Conservation (phyloP, 371 early-diverging fungal genomes). For the Actinomortierella ambigua region DNA sequence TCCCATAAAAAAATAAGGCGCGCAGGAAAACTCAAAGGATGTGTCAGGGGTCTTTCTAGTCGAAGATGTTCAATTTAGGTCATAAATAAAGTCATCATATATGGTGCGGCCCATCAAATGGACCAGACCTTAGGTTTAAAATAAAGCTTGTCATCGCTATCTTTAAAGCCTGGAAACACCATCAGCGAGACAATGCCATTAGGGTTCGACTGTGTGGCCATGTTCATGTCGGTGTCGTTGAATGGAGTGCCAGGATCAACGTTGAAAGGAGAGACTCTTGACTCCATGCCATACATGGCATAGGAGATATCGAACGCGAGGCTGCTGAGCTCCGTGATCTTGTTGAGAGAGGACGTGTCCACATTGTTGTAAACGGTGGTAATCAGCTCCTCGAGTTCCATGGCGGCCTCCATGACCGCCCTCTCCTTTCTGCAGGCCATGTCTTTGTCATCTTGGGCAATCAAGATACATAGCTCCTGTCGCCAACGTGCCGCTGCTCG, state of each 20-base stretch:
- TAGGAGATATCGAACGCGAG: conserved; percentile 22
- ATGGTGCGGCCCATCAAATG: too few species aligned
- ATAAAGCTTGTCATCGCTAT: background rate
- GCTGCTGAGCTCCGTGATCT: conserved; percentile 9
- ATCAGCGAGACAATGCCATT: conserved; percentile 14
- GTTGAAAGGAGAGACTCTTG: conserved; percentile 5
- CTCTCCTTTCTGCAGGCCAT: background rate
- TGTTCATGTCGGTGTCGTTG: conserved; percentile 11
- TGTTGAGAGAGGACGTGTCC: conserved; percentile 3
- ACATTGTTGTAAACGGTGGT: conserved; percentile 8
- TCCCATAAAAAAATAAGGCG: too few species aligned
- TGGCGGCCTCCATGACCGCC: background rate
- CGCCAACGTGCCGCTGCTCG: conserved; percentile 19
- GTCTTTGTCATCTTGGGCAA: conserved; percentile 3
- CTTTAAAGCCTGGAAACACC: conserved; percentile 28
- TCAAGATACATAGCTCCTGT: conserved; percentile 19
- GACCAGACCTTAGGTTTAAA: conserved; percentile 29
- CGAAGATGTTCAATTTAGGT: too few species aligned
- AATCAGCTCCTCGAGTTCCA: conserved; percentile 1
- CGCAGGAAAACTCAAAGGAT: too few species aligned
- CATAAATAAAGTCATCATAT: too few species aligned
- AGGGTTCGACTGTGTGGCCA: conserved; percentile 19
- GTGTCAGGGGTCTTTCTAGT: too few species aligned
- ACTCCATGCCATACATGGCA: conserved; percentile 26
- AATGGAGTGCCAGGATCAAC: conserved; percentile 16